A percentile compares a stretch with the other conserved stretches of the same genome.
phyloP scores from a whole-genome alignment of 208 protist species.

The Blastocrithidia nonstop region DNA sequence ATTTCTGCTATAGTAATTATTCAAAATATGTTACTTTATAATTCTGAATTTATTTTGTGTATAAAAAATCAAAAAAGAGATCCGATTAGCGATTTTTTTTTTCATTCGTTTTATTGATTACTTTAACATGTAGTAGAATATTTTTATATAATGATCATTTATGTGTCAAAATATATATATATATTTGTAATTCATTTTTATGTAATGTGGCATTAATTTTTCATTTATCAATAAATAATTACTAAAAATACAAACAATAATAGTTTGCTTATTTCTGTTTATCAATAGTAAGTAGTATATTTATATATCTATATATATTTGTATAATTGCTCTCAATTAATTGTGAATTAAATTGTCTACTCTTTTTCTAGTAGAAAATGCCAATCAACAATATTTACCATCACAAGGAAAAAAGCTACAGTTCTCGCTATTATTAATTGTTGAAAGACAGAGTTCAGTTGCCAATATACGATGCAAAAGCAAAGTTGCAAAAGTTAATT shows the following conservation, averaged over 20 bases:
- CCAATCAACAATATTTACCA: constrained; percentile 16
- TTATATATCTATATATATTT: background rate
- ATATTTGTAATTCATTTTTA: no score
- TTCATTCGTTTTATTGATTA: no score
- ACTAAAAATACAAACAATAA: background rate
- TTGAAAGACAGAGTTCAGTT: constrained; percentile 34
- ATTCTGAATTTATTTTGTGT: background rate
- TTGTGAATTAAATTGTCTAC: background rate
- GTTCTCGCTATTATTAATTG: constrained; percentile 32
- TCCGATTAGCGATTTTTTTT: no score
- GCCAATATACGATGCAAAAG: constrained; percentile 59
- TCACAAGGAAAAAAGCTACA: constrained; percentile 34
- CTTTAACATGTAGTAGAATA: background rate
- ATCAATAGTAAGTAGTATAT: background rate
- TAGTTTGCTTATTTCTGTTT: no score
- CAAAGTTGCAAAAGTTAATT: constrained; percentile 79
- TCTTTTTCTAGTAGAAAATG: background rate
- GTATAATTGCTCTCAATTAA: background rate
- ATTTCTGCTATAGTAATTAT: background rate
- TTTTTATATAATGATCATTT: background rate
- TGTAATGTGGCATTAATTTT: no score
- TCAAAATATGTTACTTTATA: background rate
- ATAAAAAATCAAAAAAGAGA: no score
- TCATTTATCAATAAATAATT: background rate
- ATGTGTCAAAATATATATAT: background rate